Evolutionary conservation across 805 yeast genomes (phyloP), one percentile per base, ranked within the genome.

Genomic region (Candida adriatica): DNA sequence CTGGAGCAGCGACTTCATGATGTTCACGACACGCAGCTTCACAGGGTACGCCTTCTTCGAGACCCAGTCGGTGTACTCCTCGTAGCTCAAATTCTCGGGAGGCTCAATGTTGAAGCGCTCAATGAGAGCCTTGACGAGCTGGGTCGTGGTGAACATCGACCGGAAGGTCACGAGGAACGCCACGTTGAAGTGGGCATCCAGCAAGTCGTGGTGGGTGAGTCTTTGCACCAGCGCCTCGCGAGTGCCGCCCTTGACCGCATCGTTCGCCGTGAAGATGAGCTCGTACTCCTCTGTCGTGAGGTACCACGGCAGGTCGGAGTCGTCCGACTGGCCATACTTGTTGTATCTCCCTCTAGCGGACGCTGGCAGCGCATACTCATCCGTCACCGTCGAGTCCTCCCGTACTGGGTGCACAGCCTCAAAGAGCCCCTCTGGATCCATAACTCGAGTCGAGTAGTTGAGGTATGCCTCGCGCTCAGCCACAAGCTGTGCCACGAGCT

Each of bases 11-110:
- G 73, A 58, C 44, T 72, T 75, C 73, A 87, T 70, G 16, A 80
- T 65, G 38, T 74, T 73, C 37, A 82, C 64, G 8, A 82, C 82
- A 35, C 84, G 66, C 16, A 69, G 46, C 33, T 86, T 72, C 19
- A 81, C 77, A 1, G 84, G 85, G 35, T 62, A 64, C 37, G 79
- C 74, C 48, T 84, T 84, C 48, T 70, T 72, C 25, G 75, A 73
- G 8, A 76, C 65, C 96, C 96, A 86, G 8, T 67, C 57, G 27
- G 75, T 73, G 53, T 82, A 84, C 48, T 85, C 94, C 39, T 81
- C 94, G 49, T 75, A 83, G 37, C 83, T 74, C 38, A 90, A 58
- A 0, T 94, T 95, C 48, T 84, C 95, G 0, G 96, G 96, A 15
- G 95, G 92, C 40, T 73, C 73, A 11, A 74, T 58, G 34, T 76